Conservation (phyloP, 495 filamentous ascomycete genomes). For the Neurospora sp. region DNA sequence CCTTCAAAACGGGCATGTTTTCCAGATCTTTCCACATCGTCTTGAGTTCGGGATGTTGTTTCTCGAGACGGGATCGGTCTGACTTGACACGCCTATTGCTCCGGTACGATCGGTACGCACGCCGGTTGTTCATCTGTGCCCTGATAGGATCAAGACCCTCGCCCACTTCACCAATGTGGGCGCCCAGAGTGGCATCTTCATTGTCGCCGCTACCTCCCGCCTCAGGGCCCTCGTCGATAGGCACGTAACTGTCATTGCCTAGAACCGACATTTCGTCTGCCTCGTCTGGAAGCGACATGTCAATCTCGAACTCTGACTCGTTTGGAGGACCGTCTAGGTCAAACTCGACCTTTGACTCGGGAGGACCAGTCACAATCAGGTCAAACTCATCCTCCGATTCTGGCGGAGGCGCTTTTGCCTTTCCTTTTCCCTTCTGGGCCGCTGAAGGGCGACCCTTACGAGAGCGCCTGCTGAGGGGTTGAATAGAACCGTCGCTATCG, state of each 20-base stretch:
- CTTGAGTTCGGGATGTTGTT: slow-evolving; percentile 61
- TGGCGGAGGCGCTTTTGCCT: not conserved
- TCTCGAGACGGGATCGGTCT: slow-evolving; percentile 43
- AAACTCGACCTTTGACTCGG: not conserved
- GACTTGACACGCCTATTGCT: slow-evolving; percentile 15
- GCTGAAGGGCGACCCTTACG: not conserved
- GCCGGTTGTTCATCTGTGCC: slow-evolving; percentile 8
- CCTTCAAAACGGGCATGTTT: slow-evolving; percentile 52
- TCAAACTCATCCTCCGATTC: not conserved
- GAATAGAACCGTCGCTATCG: slow-evolving; percentile 8
- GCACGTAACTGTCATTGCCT: slow-evolving; percentile 3
- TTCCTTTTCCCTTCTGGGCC: not conserved
- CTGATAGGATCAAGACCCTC: slow-evolving; percentile 2
- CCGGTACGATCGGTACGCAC: slow-evolving; percentile 16
- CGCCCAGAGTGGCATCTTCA: slow-evolving; percentile 1
- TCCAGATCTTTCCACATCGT: slow-evolving; percentile 79
- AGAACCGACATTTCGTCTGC: not conserved
- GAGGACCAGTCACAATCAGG: not conserved
- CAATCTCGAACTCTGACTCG: not conserved
- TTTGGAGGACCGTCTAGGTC: not conserved
- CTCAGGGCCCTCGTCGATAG: not conserved
- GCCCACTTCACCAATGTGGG: not conserved
- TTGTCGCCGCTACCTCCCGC: slow-evolving; percentile 1
- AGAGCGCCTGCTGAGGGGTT: not conserved
- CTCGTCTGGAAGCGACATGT: not conserved